Conservation (phyloP, 1,284 basidiomycete species). For the Austropuccinia psidii region DNA sequence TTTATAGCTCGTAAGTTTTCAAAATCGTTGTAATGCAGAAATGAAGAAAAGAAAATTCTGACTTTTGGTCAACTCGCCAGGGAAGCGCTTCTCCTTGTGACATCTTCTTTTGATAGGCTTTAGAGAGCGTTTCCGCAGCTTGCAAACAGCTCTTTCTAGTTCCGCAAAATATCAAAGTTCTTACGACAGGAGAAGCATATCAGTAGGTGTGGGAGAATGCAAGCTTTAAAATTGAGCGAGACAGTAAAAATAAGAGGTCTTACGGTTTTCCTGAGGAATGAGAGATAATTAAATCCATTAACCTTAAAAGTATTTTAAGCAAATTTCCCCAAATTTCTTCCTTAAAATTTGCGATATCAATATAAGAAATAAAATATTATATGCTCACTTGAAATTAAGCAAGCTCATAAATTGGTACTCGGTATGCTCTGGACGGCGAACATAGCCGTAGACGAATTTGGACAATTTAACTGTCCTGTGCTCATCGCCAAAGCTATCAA, state of each 20-base stretch:
- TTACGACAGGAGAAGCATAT: conserved; percentile 40
- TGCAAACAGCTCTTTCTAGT: conserved; percentile 36
- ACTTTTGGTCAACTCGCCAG: conserved; percentile 28
- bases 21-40: not conserved
- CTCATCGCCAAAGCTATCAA: conserved; percentile 73
- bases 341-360: not conserved
- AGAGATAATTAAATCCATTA: conserved; percentile 61
- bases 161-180: conserved; percentile 12
- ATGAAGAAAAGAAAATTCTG: no score
- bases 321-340: conserved; percentile 59
- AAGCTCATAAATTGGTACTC: conserved; percentile 68
- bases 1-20: not conserved
- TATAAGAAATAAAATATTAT: not conserved
- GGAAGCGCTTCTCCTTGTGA: not conserved
- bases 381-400: conserved; percentile 64
- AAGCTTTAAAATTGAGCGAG: conserved; percentile 38
- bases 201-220: conserved; percentile 43
- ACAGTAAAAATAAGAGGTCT: conserved; percentile 58
- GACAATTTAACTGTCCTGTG: conserved; percentile 74
- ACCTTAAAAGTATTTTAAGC: conserved; percentile 59
- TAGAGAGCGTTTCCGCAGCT: conserved; percentile 39
- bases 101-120: conserved; percentile 29
- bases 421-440: conserved; percentile 56
- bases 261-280: conserved; percentile 53
- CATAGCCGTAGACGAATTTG: conserved; percentile 47